Conservation (phyloP, 1,284 basidiomycete species). For the Leccinum fuscescens region DNA sequence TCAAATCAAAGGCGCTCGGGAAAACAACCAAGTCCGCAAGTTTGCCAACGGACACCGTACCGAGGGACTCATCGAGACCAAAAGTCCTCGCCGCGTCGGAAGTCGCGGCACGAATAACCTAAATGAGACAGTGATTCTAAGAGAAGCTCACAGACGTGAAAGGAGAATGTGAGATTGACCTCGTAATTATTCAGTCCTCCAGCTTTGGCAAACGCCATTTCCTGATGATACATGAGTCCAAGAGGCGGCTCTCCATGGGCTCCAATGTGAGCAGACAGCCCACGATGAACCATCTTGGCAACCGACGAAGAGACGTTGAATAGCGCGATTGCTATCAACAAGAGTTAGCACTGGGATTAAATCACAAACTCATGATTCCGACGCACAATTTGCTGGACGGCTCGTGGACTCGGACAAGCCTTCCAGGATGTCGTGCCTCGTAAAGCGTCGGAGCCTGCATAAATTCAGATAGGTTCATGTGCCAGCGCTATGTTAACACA, state of each 20-base stretch:
- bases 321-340: constrained; percentile 51
- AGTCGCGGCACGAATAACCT: constrained; percentile 69
- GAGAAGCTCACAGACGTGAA: not conserved
- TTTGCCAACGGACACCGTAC: constrained; percentile 60
- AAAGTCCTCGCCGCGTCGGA: constrained; percentile 61
- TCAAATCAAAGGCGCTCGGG: constrained; percentile 53
- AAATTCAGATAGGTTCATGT: not conserved
- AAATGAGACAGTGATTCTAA: not conserved
- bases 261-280: constrained; percentile 64
- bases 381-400: constrained; percentile 57
- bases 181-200: constrained; percentile 57
- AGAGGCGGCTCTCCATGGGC: constrained; percentile 75
- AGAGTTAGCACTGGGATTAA: constrained; percentile 6
- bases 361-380: not conserved
- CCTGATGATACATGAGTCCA: constrained; percentile 72
- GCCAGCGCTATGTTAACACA: constrained; percentile 13
- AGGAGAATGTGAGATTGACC: constrained; percentile 25
- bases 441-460: constrained; percentile 57
- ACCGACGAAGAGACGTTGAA: constrained; percentile 68
- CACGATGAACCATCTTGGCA: constrained; percentile 60
- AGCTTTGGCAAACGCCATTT: constrained; percentile 60
- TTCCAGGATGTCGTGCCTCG: constrained; percentile 64
- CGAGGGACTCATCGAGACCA: constrained; percentile 58
- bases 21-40: constrained; percentile 69
- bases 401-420: constrained; percentile 57